These are phyloP conservation scores for Saccharomycopsis sp. DNA, from an alignment of 805 yeast genomes.

Conservation along the genomic window DNA sequence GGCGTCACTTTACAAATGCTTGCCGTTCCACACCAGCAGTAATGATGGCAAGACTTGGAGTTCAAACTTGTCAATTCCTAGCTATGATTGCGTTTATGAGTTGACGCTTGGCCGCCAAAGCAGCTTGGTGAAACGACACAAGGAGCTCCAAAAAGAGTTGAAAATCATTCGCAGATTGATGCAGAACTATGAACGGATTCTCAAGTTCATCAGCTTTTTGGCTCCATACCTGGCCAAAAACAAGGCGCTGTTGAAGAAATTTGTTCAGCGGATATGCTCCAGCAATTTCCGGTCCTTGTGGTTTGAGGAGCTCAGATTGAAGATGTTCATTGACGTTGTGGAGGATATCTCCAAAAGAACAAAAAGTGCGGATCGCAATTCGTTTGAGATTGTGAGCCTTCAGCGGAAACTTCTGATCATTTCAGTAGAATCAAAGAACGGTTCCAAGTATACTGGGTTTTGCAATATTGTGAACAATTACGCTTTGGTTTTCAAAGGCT, in stretches of 20 bases:
- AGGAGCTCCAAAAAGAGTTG: slow-evolving; percentile 10
- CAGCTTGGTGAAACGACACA: slow-evolving; percentile 2
- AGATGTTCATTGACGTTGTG: slow-evolving; percentile 2
- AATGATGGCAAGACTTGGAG: not conserved
- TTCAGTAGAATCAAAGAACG: not conserved
- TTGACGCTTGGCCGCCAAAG: slow-evolving; percentile 5
- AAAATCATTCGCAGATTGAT: slow-evolving; percentile 6
- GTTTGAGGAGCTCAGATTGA: slow-evolving; percentile 15
- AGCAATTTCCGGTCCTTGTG: slow-evolving; percentile 15
- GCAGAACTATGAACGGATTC: slow-evolving; percentile 9
- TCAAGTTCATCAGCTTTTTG: slow-evolving; percentile 8
- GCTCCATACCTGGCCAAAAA: slow-evolving; percentile 15
- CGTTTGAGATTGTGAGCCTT: not conserved
- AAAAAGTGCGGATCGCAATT: not conserved
- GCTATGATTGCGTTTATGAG: slow-evolving; percentile 6
- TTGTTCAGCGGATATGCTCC: slow-evolving; percentile 5
- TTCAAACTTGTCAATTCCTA: slow-evolving; percentile 11
- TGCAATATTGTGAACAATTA: slow-evolving; percentile 2
- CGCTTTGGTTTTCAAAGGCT: not conserved
- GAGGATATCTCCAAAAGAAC: slow-evolving; percentile 1
- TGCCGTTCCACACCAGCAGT: slow-evolving; percentile 9
- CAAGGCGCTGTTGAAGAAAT: slow-evolving; percentile 2
- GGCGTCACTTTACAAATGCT: slow-evolving; percentile 10
- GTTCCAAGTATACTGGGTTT: slow-evolving; percentile 2
- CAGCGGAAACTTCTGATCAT: slow-evolving; percentile 4